Evolutionary conservation across 257 asterid genomes (phyloP).

Genomic region (Penstemon newberryi): DNA sequence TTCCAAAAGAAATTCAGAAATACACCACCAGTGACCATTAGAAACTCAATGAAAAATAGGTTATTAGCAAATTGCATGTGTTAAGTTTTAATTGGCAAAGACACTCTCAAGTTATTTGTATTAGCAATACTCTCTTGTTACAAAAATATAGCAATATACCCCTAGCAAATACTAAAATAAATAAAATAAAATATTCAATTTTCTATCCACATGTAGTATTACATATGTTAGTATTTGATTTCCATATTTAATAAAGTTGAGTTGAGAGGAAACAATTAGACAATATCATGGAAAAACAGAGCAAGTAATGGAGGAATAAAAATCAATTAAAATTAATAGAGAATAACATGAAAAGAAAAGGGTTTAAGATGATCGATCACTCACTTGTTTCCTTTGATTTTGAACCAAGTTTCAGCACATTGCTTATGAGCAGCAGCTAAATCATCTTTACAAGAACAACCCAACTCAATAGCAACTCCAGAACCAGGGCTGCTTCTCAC

Average conservation of each 20-base stretch:
- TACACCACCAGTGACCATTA: not conserved
- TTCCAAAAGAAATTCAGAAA: conserved; percentile 19
- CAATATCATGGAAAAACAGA: not conserved
- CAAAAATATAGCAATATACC: too few species aligned
- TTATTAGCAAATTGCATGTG: too few species aligned
- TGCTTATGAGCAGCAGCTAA: conserved; percentile 83
- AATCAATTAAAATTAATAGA: not conserved
- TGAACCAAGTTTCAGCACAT: conserved; percentile 95
- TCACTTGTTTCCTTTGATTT: conserved; percentile 91
- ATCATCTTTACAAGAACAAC: conserved; percentile 86
- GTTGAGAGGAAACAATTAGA: too few species aligned
- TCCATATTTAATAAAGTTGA: too few species aligned
- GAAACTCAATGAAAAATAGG: not conserved
- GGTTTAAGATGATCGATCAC: conserved; percentile 23
- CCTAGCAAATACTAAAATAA: too few species aligned
- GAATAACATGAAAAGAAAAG: not conserved
- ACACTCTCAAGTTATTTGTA: too few species aligned
- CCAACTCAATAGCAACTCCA: conserved; percentile 77
- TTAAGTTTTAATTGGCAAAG: too few species aligned
- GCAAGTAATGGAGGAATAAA: not conserved
- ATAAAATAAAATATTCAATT: too few species aligned
- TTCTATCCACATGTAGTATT: too few species aligned
- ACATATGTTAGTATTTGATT: too few species aligned
- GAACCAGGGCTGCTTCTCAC: conserved; percentile 51
- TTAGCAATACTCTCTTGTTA: too few species aligned